phyloP scores from a whole-genome alignment of 2,329 filamentous ascomycete genomes.

The Colletotrichum abscissum region DNA sequence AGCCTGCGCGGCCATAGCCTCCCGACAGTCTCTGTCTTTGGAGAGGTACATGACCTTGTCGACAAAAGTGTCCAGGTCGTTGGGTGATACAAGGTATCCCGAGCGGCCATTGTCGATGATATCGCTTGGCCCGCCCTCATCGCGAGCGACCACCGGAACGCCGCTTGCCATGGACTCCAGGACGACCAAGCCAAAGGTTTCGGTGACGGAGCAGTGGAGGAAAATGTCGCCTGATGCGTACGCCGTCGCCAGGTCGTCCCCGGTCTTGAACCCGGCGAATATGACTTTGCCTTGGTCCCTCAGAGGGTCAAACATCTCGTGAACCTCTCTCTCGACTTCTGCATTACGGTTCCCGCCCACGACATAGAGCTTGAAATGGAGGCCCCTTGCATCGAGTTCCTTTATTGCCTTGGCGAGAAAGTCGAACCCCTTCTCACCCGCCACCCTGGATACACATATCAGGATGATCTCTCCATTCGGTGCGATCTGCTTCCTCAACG shows the following conservation, averaged over 20 bases:
- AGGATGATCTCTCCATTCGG: slow-evolving; percentile 73
- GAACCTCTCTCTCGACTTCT: slow-evolving; percentile 70
- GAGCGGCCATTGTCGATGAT: slow-evolving; percentile 70
- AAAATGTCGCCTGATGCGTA: slow-evolving; percentile 79
- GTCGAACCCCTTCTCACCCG: slow-evolving; percentile 77
- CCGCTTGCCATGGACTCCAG: slow-evolving; percentile 78
- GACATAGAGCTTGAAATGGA: slow-evolving; percentile 73
- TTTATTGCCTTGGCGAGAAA: slow-evolving; percentile 70
- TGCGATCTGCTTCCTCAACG: slow-evolving; percentile 64
- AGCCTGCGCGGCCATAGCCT: slow-evolving; percentile 58
- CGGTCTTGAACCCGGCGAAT: slow-evolving; percentile 75
- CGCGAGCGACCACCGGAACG: slow-evolving; percentile 75
- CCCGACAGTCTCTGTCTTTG: slow-evolving; percentile 55
- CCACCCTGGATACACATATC: slow-evolving; percentile 73
- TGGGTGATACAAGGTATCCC: slow-evolving; percentile 70
- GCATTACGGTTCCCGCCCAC: slow-evolving; percentile 76
- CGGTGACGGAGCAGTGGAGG: slow-evolving; percentile 76
- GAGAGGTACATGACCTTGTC: slow-evolving; percentile 62
- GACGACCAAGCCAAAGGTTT: slow-evolving; percentile 78
- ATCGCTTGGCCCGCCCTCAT: slow-evolving; percentile 77
- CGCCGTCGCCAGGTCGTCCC: slow-evolving; percentile 69
- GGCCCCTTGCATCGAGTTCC: slow-evolving; percentile 63
- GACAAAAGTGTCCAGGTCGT: slow-evolving; percentile 70
- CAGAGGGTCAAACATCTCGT: slow-evolving; percentile 67
- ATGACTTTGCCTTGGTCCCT: slow-evolving; percentile 62